Percentiles rank a stretch among this genome's conserved stretches.
Conservation (phyloP, 306 rosid genomes). For the Chamaecrista fasciculata region DNA sequence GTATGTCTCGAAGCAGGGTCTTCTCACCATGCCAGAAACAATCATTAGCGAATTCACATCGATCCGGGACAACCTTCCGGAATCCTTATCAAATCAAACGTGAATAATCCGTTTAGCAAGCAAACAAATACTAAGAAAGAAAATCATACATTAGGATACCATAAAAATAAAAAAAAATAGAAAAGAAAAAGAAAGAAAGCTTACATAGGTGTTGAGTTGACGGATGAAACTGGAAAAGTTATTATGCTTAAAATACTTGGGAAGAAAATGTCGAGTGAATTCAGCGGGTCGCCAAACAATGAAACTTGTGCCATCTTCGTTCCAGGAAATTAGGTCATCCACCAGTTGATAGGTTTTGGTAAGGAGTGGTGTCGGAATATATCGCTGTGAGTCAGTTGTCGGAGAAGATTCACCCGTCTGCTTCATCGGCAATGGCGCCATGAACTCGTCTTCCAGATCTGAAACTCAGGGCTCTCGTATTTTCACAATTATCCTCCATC, state of each 20-base stretch:
- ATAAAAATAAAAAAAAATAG: not conserved
- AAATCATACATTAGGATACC: not conserved
- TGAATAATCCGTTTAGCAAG: no score
- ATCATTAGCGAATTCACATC: constrained; percentile 95
- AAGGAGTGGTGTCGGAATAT: constrained; percentile 88
- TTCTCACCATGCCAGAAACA: constrained; percentile 75
- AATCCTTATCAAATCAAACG: constrained; percentile 56
- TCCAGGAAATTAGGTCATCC: constrained; percentile 82
- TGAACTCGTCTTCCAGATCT: constrained; percentile 53
- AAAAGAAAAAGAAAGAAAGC: not conserved
- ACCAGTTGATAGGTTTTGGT: constrained; percentile 85
- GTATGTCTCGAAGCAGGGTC: constrained; percentile 75
- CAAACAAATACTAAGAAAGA: no score
- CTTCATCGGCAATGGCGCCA: constrained; percentile 71
- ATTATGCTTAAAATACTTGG: no score
- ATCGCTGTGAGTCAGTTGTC: constrained; percentile 63
- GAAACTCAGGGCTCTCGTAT: not conserved
- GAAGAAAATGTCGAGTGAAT: no score
- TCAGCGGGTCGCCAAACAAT: no score
- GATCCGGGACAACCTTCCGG: constrained; percentile 93
- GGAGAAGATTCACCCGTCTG: constrained; percentile 70
- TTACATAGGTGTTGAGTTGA: constrained; percentile 93
- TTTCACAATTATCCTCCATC: not conserved
- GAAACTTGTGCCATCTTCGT: no score
- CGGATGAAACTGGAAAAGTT: no score